Evolutionary conservation across 2,329 filamentous ascomycete species (phyloP), one percentile per base, ranked within the genome.

Genomic region (Phyllosticta capitalensis): DNA sequence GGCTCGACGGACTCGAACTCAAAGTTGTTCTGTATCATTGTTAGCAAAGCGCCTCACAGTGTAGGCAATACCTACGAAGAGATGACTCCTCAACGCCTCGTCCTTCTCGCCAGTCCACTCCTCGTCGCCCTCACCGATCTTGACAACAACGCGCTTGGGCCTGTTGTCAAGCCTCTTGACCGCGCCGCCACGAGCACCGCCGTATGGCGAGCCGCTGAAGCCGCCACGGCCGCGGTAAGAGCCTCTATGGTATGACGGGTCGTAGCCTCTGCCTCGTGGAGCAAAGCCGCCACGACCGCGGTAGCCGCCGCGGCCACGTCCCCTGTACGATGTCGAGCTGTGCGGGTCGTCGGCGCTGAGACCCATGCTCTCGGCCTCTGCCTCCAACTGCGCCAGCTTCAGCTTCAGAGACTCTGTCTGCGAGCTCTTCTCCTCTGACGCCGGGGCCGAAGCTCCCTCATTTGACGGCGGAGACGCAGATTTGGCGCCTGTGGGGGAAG

Each of bases 101-200:
- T 91, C 85, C 66, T 83, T 83, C 28, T 81, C 80, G 14, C 57
- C 52, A 14, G 78, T 78, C 3, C 84, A 83, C 67, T 86, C 84
- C 71, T 85, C 84, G 10, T 83, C 79, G 2, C 84, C 86, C 14
- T 56, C 54, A 1, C 20, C 28, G 10, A 56, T 48, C 7, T 79
- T 78, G 22, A 92, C 74, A 5, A 81, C 79, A 9, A 94, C 76
- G 62, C 80, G 85, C 69, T 82, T 87, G 0, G 89, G 86, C 52
- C 89, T 79, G 69, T 92, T 91, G 67, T 94, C 89, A 21, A 94
- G 78, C 19, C 86, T 86, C 65, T 79, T 76, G 17, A 83, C 80
- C 58, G 76, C 78, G 64, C 86, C 77, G 24, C 76, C 76, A 19
- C 66, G 65, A 48, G 54, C 64, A 51, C 62, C 61, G 19, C 59